phyloP scores from a whole-genome alignment of 2,329 filamentous ascomycete species.

The Diaporthe caulivora region DNA sequence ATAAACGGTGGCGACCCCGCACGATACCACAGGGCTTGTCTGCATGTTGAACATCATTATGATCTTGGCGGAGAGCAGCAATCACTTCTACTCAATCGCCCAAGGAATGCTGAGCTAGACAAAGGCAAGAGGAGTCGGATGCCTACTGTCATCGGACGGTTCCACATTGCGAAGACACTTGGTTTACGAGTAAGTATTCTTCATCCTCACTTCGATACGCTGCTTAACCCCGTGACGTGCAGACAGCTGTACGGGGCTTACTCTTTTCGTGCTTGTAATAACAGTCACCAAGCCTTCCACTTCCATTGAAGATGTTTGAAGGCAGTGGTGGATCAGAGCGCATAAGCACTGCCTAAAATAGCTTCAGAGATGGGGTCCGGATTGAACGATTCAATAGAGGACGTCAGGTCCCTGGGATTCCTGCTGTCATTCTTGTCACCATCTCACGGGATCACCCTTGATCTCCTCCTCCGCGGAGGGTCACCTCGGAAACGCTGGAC shows the following conservation, averaged over 20 bases:
- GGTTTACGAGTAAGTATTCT: no score
- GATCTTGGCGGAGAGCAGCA: rapidly evolving
- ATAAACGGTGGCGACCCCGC: neutral
- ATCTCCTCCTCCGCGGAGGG: slow-evolving; percentile 7
- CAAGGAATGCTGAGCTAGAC: neutral
- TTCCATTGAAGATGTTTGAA: neutral
- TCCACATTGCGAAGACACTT: no score
- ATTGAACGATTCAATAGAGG: neutral
- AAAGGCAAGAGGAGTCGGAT: no score
- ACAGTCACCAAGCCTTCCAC: no score
- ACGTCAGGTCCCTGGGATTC: neutral
- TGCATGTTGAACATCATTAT: neutral
- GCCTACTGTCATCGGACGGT: no score
- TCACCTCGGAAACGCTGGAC: slow-evolving; percentile 22
- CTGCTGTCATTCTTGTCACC: slow-evolving; percentile 11
- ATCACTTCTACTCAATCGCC: neutral
- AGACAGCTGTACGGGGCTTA: no score
- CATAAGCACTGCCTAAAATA: neutral
- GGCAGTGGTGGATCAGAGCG: neutral
- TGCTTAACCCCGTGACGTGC: no score
- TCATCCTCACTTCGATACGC: no score
- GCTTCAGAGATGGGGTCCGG: neutral
- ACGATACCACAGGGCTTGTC: neutral
- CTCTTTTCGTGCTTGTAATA: no score
- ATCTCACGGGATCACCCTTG: neutral